Base-by-base conservation (phyloP, 495 filamentous ascomycete genomes). In the Apodospora peruviana region DNA sequence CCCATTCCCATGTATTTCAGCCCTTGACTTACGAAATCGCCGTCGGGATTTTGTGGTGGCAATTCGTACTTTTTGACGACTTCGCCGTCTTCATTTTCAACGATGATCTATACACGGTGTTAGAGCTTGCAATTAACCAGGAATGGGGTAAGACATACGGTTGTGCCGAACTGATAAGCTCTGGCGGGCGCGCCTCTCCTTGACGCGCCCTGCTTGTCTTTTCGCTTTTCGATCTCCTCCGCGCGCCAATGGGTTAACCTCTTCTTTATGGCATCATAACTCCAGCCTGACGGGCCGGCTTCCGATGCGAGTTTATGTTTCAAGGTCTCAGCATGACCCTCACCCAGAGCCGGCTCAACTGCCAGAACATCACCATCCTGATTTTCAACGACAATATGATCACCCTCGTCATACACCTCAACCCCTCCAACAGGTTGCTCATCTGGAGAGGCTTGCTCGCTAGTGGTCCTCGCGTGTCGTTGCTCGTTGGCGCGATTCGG, bases 41-140 rank as follows among this genome's bases (percentile, higher is more conserved):
- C 61, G 18, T 68, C 53, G 4, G 52, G 45, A 21, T 62, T 66
- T n/a, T 65, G 59, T 3, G 74, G 57, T 10, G 90, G 86, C 23
- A 96, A 84, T 45, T 95, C 88, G 64, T 95, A 97, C 50, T 93
- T 95, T 74, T 95, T 94, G 64, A 99, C 80, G 11, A 99, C 94
- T 60, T 99, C 94, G 23, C 94, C 94, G 61, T 96, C 87, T 63
- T 91, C 90, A 57, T 99, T 91, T 67, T 99, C 94, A 14, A 99
- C 90, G 59, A 99, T 96, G 56, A 99, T 91, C 64, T 83, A 60
- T 32, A 14, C 3, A 36, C 10, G 19, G 4, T 34, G 55, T 68
- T 52, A 66, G 60, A 43, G 17, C 4, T 20, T 38, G 19, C 14
- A 29, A 3, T 19, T n/a, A 5, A 35, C 22, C 12, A 4, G 35